Conservation (phyloP, 768 basidiomycete genomes). For the Hericium alpestre region DNA sequence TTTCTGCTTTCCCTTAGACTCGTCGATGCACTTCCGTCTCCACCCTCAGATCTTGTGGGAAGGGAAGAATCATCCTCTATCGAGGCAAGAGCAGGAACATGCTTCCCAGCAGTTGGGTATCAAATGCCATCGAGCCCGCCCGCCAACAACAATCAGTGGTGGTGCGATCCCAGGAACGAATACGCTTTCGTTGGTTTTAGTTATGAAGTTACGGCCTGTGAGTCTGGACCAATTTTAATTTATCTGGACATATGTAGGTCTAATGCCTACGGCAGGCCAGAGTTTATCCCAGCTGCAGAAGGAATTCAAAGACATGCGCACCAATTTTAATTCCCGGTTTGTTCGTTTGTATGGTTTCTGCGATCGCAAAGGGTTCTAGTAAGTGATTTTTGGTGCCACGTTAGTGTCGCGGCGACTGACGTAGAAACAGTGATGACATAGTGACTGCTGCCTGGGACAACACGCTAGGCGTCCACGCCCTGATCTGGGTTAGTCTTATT, state of each 20-base stretch:
- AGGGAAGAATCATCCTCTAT: neutral
- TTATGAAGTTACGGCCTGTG: constrained; percentile 62
- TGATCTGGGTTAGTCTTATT: constrained; percentile 53
- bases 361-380: constrained; percentile 32
- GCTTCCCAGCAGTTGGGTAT: constrained; percentile 36
- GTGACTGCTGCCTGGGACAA: constrained; percentile 61
- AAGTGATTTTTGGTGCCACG: neutral
- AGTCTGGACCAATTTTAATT: constrained; percentile 12
- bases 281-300: constrained; percentile 34
- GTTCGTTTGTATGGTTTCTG: constrained; percentile 40
- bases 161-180: constrained; percentile 55
- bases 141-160: constrained; percentile 19
- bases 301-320: constrained; percentile 52
- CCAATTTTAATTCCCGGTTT: constrained; percentile 53
- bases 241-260: neutral
- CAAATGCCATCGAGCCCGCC: constrained; percentile 44
- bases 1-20: neutral
- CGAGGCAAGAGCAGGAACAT: constrained; percentile 7
- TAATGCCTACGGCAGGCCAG: constrained; percentile 37
- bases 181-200: constrained; percentile 73
- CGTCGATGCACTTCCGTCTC: neutral
- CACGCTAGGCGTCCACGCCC: constrained; percentile 59
- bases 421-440: constrained; percentile 38
- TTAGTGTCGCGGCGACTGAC: neutral
- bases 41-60: neutral